Base-by-base conservation (phyloP, 2,329 filamentous ascomycete species). In the Ambrosiella xylebori region DNA sequence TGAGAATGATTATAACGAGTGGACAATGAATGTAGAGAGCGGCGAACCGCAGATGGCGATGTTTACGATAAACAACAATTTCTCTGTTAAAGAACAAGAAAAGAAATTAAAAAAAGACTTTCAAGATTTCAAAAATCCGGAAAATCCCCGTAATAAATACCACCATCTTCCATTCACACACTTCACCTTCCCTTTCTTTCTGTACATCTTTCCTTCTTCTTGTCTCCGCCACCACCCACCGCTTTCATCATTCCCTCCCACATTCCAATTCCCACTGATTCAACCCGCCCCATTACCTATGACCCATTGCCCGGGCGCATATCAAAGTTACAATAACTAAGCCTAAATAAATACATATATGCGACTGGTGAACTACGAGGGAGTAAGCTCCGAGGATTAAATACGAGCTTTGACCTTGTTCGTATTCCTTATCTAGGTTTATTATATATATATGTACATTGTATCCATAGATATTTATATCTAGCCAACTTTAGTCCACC, bases 71-170 rank as follows among this genome's bases (percentile, higher is more conserved):
- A 40, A 9, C 35, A 55, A 54, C 36, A 57, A 40, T 9, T 36
- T 52, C 11, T 17, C n/a, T 17, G 36, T 39, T 8, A 58, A 13
- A 38, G 40, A 17, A 54, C 15, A 39, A 19, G 51, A 57, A 37
- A 39, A 57, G 52, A 40, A 56, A 51, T 8, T 39, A 39, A 37
- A 59, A 47, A 39, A 40, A 40, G 39, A 41, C 11, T 11, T 56
- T 15, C 11, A 41, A 27, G 27, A 27, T 27, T 27, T 27, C 27
- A 27, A 27, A 27, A 27, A 27, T 5, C 27, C 27, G 27, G 27
- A 27, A 27, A 27, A n/a, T 41, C 40, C n/a, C 40, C 40, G n/a
- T 41, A 11, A 41, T n/a, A 41, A 41, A 12, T n/a, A 41, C n/a
- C 4, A 41, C 39, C 40, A 41, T 41, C 40, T 12, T n/a, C 11